Conservation (phyloP, 768 basidiomycete species). For the Rhizopogon vulgaris region DNA sequence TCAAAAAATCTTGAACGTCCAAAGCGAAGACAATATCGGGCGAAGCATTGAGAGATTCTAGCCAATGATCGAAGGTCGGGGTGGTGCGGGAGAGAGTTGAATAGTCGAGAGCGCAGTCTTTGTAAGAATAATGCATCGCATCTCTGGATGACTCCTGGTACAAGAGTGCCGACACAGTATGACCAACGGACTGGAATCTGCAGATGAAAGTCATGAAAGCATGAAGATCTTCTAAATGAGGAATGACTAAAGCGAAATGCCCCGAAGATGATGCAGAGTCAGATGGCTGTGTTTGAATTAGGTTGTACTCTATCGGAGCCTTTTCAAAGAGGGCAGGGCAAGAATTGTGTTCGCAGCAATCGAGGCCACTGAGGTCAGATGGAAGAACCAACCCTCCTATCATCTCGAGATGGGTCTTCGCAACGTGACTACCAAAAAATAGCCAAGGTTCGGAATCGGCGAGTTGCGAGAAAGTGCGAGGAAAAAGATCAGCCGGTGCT, state of each 20-base stretch:
- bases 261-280: conserved; percentile 9
- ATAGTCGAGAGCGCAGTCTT: conserved; percentile 14
- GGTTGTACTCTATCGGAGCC: background rate
- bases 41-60: conserved; percentile 17
- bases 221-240: conserved; percentile 27
- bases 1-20: conserved; percentile 23
- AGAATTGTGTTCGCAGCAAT: background rate
- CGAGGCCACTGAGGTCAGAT: conserved; percentile 23
- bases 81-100: conserved; percentile 9
- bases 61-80: conserved; percentile 23
- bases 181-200: conserved; percentile 24
- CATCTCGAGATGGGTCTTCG: conserved; percentile 22
- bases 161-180: conserved; percentile 26
- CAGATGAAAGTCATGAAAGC: conserved; percentile 30
- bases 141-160: conserved; percentile 13
- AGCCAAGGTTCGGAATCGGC: conserved; percentile 20
- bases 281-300: background rate
- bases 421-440: conserved; percentile 16
- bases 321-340: background rate
- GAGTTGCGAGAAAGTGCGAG: conserved; percentile 11
- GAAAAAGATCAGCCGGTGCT: conserved; percentile 27
- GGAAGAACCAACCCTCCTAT: conserved; percentile 27
- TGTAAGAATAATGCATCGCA: conserved; percentile 5
- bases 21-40: conserved; percentile 31
- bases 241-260: conserved; percentile 31